These are phyloP conservation scores for Asterophora lycoperdoides DNA, from an alignment of 768 basidiomycete species.

Conservation along the genomic window DNA sequence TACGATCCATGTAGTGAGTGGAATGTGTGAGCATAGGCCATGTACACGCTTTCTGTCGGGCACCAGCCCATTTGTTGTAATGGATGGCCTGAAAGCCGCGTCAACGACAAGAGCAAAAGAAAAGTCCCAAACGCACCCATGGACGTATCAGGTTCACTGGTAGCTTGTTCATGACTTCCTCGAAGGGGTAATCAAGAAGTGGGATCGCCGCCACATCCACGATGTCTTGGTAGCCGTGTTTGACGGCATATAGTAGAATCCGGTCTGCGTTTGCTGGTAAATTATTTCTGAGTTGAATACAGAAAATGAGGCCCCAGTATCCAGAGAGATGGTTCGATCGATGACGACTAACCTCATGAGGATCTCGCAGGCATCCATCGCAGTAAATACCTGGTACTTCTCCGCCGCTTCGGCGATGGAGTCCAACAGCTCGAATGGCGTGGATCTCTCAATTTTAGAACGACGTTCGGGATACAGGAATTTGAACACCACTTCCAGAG, in stretches of 20 bases:
- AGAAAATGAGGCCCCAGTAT: background rate
- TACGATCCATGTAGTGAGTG: background rate
- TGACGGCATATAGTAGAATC: background rate
- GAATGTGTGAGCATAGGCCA: background rate
- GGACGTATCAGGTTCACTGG: background rate
- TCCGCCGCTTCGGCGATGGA: conserved; percentile 14
- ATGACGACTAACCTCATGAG: background rate
- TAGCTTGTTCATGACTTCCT: background rate
- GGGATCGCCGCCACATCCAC: background rate
- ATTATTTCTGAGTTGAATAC: background rate
- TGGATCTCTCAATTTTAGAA: background rate
- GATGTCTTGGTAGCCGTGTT: background rate
- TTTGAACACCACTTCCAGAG: conserved; percentile 1
- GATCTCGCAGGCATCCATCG: background rate
- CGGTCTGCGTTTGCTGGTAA: background rate
- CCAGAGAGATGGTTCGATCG: background rate
- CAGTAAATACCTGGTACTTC: conserved; percentile 14
- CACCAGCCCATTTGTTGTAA: background rate
- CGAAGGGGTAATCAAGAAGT: background rate
- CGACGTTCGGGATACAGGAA: conserved; percentile 1
- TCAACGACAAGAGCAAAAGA: background rate
- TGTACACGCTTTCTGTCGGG: background rate
- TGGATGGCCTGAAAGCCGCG: background rate
- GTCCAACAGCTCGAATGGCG: conserved; percentile 1
- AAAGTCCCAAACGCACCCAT: background rate